Conservation (phyloP, 345 rosid genomes). For the Cardamine chenopodiifolia region DNA sequence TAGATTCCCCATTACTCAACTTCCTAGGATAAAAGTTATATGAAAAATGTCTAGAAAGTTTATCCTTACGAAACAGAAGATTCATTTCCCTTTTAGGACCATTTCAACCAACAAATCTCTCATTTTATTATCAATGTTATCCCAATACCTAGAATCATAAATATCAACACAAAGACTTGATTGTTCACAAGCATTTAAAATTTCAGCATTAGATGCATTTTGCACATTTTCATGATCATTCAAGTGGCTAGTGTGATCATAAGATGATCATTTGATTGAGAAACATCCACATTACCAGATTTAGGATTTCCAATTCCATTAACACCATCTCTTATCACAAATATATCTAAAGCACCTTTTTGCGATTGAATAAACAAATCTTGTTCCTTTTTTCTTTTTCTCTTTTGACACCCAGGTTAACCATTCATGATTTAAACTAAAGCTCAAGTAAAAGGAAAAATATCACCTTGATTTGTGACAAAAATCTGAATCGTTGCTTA, state of each 20-base stretch:
- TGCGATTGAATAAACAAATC: too few species aligned
- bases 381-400: too few species aligned
- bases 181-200: not conserved
- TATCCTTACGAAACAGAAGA: not conserved
- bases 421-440: too few species aligned
- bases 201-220: not conserved
- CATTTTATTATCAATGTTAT: not conserved
- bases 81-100: not conserved
- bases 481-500: too few species aligned
- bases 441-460: too few species aligned
- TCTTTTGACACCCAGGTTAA: too few species aligned
- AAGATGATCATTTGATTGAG: not conserved
- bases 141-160: not conserved
- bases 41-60: not conserved
- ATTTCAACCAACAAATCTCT: not conserved
- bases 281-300: too few species aligned
- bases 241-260: not conserved
- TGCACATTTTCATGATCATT: not conserved
- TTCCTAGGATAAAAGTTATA: not conserved
- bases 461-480: too few species aligned
- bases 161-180: not conserved
- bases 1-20: conserved; percentile 1
- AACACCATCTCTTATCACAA: too few species aligned
- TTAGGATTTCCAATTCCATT: too few species aligned
- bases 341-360: too few species aligned